phyloP scores from a whole-genome alignment of 768 basidiomycete species.

The Suillus fuscotomentosus region DNA sequence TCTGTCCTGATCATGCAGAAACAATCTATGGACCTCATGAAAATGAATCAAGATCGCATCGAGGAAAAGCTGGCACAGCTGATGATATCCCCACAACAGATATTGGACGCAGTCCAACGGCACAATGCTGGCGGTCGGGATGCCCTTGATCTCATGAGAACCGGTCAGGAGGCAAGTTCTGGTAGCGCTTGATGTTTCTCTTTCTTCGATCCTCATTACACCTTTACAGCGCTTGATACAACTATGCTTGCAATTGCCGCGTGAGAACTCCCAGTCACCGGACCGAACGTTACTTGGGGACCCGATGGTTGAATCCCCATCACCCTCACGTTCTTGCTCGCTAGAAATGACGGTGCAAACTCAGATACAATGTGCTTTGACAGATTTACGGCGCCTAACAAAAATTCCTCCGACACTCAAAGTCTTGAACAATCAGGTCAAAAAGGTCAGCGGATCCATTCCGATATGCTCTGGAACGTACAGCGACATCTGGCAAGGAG shows the following conservation, averaged over 20 bases:
- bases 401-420: slow-evolving; percentile 54
- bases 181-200: no score
- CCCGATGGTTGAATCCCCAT: slow-evolving; percentile 22
- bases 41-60: slow-evolving; percentile 30
- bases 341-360: slow-evolving; percentile 27
- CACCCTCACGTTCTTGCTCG: slow-evolving; percentile 20
- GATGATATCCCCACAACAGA: slow-evolving; percentile 36
- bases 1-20: slow-evolving; percentile 30
- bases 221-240: slow-evolving; percentile 21
- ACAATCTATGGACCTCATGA: slow-evolving; percentile 24
- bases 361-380: slow-evolving; percentile 44
- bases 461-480: slow-evolving; percentile 51
- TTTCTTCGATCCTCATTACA: neutral
- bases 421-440: slow-evolving; percentile 52
- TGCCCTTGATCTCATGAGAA: slow-evolving; percentile 49
- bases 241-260: neutral
- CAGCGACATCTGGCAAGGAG: slow-evolving; percentile 54
- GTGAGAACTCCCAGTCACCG: neutral
- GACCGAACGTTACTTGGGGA: slow-evolving; percentile 14
- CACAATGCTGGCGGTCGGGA: slow-evolving; percentile 40
- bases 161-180: slow-evolving; percentile 46
- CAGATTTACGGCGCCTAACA: slow-evolving; percentile 47
- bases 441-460: slow-evolving; percentile 32
- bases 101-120: slow-evolving; percentile 36
- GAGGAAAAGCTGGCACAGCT: slow-evolving; percentile 40